Conservation (phyloP, 768 basidiomycete species). For the Amanita inopinata region DNA sequence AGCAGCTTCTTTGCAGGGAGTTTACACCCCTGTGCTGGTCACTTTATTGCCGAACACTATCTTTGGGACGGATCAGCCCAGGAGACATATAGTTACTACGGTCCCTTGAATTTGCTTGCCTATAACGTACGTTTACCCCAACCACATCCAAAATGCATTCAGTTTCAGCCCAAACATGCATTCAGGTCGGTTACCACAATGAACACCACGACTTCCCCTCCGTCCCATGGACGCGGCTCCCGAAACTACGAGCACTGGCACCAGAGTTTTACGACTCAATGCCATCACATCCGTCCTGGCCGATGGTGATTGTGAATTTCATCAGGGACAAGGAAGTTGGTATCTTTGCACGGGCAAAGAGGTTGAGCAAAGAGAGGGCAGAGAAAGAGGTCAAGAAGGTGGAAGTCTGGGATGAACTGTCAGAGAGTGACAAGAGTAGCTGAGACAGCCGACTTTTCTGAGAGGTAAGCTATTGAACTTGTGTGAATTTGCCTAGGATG, state of each 20-base stretch:
- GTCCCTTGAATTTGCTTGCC: slow-evolving; percentile 77
- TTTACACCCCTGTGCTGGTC: slow-evolving; percentile 90
- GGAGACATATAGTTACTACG: slow-evolving; percentile 97
- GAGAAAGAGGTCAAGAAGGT: neutral
- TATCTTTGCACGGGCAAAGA: slow-evolving; percentile 80
- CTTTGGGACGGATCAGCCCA: slow-evolving; percentile 88
- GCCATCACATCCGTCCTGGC: slow-evolving; percentile 87
- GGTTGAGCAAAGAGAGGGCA: slow-evolving; percentile 33
- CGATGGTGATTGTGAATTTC: slow-evolving; percentile 90
- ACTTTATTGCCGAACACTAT: slow-evolving; percentile 98
- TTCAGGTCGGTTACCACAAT: slow-evolving; percentile 94
- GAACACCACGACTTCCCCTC: slow-evolving; percentile 99
- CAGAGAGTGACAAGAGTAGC: slow-evolving; percentile 3
- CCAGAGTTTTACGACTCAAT: slow-evolving; percentile 88
- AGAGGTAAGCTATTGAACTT: neutral
- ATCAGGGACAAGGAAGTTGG: slow-evolving; percentile 86
- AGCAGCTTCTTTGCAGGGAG: slow-evolving; percentile 96
- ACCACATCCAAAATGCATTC: neutral
- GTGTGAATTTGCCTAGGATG: neutral
- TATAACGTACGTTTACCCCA: slow-evolving; percentile 66
- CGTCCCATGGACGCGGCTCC: slow-evolving; percentile 88
- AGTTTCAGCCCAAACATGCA: neutral
- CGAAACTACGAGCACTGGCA: slow-evolving; percentile 71
- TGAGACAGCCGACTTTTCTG: neutral
- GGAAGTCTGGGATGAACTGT: neutral